phyloP scores from a whole-genome alignment of 768 basidiomycete species.

The Lactarius hengduanensis region DNA sequence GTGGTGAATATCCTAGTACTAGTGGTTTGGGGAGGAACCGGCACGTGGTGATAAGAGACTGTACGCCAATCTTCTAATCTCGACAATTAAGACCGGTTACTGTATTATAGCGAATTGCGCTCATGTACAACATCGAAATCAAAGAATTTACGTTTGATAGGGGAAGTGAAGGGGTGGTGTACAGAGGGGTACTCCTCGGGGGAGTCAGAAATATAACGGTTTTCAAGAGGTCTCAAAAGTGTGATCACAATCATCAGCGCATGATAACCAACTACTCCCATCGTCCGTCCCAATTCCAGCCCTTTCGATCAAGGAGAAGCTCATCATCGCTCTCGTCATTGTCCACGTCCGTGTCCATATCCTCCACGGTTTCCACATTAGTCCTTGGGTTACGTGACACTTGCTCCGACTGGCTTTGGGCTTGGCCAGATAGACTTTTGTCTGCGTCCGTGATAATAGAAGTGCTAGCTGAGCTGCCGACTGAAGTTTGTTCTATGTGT shows the following conservation, averaged over 20 bases:
- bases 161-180: background rate
- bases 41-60: slow-evolving; percentile 7
- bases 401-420: background rate
- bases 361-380: background rate
- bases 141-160: background rate
- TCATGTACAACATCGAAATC: background rate
- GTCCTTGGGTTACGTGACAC: background rate
- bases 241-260: background rate
- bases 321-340: slow-evolving; percentile 26
- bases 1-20: background rate
- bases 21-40: too few species aligned
- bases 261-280: slow-evolving; percentile 18
- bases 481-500: slow-evolving; percentile 28
- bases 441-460: background rate
- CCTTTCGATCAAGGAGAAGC: slow-evolving; percentile 23
- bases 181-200: background rate
- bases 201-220: background rate
- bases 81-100: background rate
- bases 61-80: too few species aligned
- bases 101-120: background rate
- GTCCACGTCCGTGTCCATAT: slow-evolving; percentile 11
- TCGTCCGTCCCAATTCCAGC: slow-evolving; percentile 29
- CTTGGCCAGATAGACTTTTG: background rate
- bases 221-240: background rate
- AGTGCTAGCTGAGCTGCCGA: background rate